phyloP scores from a whole-genome alignment of 768 basidiomycete species.

The Mrakia frigida region DNA sequence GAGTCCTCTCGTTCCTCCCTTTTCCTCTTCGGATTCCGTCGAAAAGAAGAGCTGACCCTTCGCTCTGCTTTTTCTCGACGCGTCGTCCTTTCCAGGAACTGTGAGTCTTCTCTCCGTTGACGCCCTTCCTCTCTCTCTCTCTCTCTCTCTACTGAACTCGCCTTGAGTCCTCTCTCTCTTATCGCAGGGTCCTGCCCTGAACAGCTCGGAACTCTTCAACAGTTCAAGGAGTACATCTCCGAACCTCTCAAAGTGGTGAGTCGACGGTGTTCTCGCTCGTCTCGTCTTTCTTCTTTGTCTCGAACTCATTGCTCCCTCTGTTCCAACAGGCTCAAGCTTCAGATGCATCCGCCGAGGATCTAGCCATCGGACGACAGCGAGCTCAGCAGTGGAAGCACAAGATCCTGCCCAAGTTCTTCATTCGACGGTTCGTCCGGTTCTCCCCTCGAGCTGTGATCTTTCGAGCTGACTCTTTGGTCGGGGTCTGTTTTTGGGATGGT shows the following conservation, averaged over 20 bases:
- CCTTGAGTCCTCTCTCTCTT: background rate
- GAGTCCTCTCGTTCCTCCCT: background rate
- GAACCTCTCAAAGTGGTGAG: slow-evolving; percentile 40
- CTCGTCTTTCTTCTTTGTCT: too few relatives aligned
- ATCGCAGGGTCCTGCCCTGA: slow-evolving; percentile 86
- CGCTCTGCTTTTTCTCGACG: background rate
- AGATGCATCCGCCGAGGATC: slow-evolving; percentile 38
- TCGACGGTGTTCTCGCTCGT: background rate
- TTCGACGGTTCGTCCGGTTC: slow-evolving; percentile 47
- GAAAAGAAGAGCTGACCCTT: background rate
- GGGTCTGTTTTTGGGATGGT: background rate
- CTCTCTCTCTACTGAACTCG: background rate
- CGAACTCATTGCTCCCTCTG: background rate
- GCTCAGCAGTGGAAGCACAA: slow-evolving; percentile 60
- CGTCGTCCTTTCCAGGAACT: background rate
- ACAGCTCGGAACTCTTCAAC: slow-evolving; percentile 59
- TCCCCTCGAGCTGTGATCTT: too few relatives aligned
- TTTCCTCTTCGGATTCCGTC: background rate
- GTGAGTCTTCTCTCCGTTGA: background rate
- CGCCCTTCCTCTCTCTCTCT: too few relatives aligned
- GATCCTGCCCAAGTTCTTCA: slow-evolving; percentile 73
- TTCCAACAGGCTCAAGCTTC: slow-evolving; percentile 37
- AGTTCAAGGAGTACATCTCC: slow-evolving; percentile 70
- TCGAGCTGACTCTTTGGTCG: too few relatives aligned
- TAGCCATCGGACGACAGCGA: slow-evolving; percentile 39